Base-by-base conservation (phyloP, 805 yeast genomes). In the Monosporozyma siamensis region DNA sequence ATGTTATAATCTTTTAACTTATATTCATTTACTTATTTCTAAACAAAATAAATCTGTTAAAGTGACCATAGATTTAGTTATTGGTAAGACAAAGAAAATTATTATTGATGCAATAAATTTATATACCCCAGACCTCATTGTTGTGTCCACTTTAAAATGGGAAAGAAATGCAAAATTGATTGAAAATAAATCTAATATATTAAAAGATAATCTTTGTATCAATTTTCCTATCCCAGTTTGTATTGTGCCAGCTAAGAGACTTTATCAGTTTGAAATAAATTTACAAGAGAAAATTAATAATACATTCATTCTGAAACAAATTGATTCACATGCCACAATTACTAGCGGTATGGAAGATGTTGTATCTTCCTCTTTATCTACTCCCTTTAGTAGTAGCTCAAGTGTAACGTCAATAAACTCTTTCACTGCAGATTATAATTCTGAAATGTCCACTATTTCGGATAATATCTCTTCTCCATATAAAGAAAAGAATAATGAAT, bases 41-140 rank as follows among this genome's bases (percentile, higher is more conserved):
- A 23, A 41, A n/a, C 49, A 56, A 20, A 52, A 48, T 23, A 46
- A 51, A 9, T 3, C 21, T 8, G 21, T 43, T 4, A 59, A 56
- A 40, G 39, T 58, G 8, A 57, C 64, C 2, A 54, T 59, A 10
- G 65, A 61, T 23, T 50, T 59, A 6, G 50, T 48, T 5, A 43
- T 59, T 9, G 65, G 61, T 15, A 51, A 48, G 34, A 50, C 58
- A 1, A 48, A 49, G 24, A 47, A 53, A 29, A 43, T 52, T 5
- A 32, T 59, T 15, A 23, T 50, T 14, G 59, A 58, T 42, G 61
- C 63, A 9, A 50, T 56, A 8, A 58, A 59, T 41, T 49, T 53
- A n/a, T 59, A 61, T 39, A 44, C 48, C 4, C 65, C 65, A 10
- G 57, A 61, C 34, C 38, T 58, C 24, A 43, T 56, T 14, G 51